Base-by-base conservation (phyloP, 768 basidiomycete genomes). In the Rhodotorula kratochvilovae region DNA sequence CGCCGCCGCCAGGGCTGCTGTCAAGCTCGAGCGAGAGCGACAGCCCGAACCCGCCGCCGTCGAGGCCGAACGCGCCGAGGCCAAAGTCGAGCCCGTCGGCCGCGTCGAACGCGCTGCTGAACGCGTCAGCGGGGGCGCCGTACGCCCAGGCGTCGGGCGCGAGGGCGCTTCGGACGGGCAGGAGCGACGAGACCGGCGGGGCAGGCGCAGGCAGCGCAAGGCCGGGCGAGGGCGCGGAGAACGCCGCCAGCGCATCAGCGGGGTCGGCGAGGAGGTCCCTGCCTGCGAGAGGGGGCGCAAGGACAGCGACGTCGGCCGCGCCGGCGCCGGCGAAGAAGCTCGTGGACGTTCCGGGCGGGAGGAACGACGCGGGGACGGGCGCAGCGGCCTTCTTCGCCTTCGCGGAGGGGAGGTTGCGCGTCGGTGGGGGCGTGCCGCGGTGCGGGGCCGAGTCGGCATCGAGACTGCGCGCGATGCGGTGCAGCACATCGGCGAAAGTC, bases 341-440 rank as follows among this genome's bases (percentile, higher is more conserved):
- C 29, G n/a, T 2, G n/a, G 27, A n/a, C 21, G 31, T 35, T 10
- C 31, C 31, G 23, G 2, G 15, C 5, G 33, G 33, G 23, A 33
- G 53, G 53, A 31, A 29, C 53, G 53, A 31, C 53, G 29, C n/a
- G 2, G 29, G 53, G 29, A 29, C n/a, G 7, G 5, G 33, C 10
- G 33, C 33, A 21, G 25, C 33, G 17, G 25, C 56, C 35, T 55
- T 27, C 56, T 39, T 57, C 11, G 33, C 33, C 54, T 70, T 70
- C 12, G 48, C 51, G 8, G 56, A 57, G 13, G 71, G 71, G 36
- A 75, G 67, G 63, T 72, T 72, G 31, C 74, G 68, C 33, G 74
- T 75, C 23, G 74, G 74, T 5, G 74, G 74, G 23, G 74, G 74
- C 1, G 74, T 75, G 2, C 74, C 74, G 2, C 68, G 48, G 43